These are phyloP conservation scores for Cercis canadensis DNA, from an alignment of 306 rosid genomes.

Conservation along the genomic window DNA sequence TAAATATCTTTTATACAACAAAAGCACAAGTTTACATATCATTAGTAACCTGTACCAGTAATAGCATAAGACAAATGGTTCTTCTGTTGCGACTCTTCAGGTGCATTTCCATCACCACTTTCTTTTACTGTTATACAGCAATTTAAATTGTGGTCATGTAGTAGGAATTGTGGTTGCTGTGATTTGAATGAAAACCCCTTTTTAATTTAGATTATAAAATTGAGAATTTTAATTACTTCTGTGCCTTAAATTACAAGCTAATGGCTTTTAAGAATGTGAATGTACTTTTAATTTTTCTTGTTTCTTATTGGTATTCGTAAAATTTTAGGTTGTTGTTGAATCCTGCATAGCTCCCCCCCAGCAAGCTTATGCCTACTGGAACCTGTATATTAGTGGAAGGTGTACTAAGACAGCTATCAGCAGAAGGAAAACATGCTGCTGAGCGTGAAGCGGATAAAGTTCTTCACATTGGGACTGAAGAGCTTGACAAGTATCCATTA, in stretches of 20 bases:
- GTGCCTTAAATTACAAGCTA: conserved; percentile 13
- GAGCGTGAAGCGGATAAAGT: conserved; percentile 74
- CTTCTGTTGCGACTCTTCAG: conserved; percentile 76
- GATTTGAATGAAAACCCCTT: background rate
- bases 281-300: background rate
- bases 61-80: conserved; percentile 67
- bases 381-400: conserved; percentile 90
- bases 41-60: no score
- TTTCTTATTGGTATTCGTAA: conserved; percentile 27
- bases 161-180: no score
- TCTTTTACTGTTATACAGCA: background rate
- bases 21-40: no score
- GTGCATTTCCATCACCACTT: conserved; percentile 30
- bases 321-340: conserved; percentile 68
- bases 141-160: no score
- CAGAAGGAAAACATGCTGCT: conserved; percentile 58
- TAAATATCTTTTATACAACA: no score
- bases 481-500: conserved; percentile 69
- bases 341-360: conserved; percentile 59
- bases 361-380: conserved; percentile 63
- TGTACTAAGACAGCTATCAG: conserved; percentile 46
- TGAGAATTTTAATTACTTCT: conserved; percentile 19
- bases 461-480: conserved; percentile 80
- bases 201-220: background rate
- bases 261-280: conserved; percentile 9